Evolutionary conservation across 192 early-diverging fungal genomes (phyloP), one percentile per base, ranked within the genome.

Genomic region (Umbelopsis sp.): DNA sequence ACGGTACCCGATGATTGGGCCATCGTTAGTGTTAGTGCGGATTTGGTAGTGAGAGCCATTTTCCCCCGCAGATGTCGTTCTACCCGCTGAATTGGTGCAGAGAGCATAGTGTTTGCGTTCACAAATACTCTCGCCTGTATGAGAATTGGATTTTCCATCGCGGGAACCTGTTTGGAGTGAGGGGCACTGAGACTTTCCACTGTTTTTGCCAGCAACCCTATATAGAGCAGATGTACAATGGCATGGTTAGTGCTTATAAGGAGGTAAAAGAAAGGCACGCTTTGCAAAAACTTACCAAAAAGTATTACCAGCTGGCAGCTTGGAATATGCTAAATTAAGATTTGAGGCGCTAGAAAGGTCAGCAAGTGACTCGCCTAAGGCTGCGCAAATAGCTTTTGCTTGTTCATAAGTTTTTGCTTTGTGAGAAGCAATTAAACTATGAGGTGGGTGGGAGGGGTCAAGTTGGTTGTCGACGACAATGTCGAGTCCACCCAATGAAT

Each of bases 391-490:
- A 6, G 51, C 51, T 21, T 53, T 53, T 10, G 51, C 51, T 53
- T 53, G 22, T 9, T 21, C 51, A 53, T 53, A 53, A 26, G 51
- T 5, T 16, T 53, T 53, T 26, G 21, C 7, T 16, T 53, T 26
- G 16, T 21, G 21, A 8, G 51, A 53, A 53, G 51, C 51, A 53
- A 53, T 53, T 16, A 53, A 53, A 53, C 51, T 53, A 3, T 53
- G 22, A 26, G 51, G 51, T 16, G 51, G 51, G 22, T 21, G 26
- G 22, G 26, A 53, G 51, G 51, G 51, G 26, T 53, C 26, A 21
- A 53, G 26, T 26, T 53, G 51, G 5, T 53, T 53, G 51, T 53
- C 51, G 26, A 53, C 51, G 7, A 53, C 51, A 53, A 53, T 53
- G 21, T 25, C 26, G 51, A 53, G 51, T 21, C 51, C 51, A 0